Conservation (phyloP, 2,329 filamentous ascomycete genomes). For the Fusarium sp. region DNA sequence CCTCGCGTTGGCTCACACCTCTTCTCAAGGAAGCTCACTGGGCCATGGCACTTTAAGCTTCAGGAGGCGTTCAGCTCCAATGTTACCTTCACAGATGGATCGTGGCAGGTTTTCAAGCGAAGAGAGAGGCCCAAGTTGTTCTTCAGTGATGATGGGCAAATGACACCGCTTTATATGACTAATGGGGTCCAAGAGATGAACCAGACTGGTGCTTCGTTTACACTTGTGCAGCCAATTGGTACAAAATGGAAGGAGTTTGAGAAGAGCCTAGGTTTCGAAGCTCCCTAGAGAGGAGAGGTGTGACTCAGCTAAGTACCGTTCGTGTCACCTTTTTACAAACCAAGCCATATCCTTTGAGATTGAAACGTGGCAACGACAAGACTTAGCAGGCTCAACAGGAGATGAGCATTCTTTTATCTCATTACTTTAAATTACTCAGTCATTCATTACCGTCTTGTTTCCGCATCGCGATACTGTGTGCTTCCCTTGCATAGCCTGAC, state of each 20-base stretch:
- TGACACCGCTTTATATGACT: slow-evolving; percentile 61
- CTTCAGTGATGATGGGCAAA: slow-evolving; percentile 58
- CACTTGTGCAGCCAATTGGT: slow-evolving; percentile 33
- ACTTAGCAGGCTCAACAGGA: too few species aligned
- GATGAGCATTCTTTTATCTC: too few species aligned
- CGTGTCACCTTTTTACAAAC: too few species aligned
- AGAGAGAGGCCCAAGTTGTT: slow-evolving; percentile 64
- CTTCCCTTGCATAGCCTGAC: too few species aligned
- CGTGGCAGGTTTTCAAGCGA: slow-evolving; percentile 55
- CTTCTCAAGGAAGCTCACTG: slow-evolving; percentile 46
- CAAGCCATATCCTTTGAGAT: too few species aligned
- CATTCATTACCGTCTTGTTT: too few species aligned
- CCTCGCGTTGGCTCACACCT: slow-evolving; percentile 51
- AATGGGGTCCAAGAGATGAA: slow-evolving; percentile 61
- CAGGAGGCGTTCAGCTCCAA: slow-evolving; percentile 50
- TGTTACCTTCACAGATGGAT: slow-evolving; percentile 56
- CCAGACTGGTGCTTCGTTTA: slow-evolving; percentile 25
- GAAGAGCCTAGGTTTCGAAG: slow-evolving; percentile 4
- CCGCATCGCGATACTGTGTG: too few species aligned
- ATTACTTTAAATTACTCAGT: too few species aligned
- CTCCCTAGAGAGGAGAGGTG: background rate
- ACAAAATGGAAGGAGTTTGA: slow-evolving; percentile 34
- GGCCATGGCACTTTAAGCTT: slow-evolving; percentile 51
- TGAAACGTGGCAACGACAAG: too few species aligned
- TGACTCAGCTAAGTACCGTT: too few species aligned